Evolutionary conservation across 768 basidiomycete genomes (phyloP), one percentile per base, ranked within the genome.

Genomic region (Glaciozyma antarctica): DNA sequence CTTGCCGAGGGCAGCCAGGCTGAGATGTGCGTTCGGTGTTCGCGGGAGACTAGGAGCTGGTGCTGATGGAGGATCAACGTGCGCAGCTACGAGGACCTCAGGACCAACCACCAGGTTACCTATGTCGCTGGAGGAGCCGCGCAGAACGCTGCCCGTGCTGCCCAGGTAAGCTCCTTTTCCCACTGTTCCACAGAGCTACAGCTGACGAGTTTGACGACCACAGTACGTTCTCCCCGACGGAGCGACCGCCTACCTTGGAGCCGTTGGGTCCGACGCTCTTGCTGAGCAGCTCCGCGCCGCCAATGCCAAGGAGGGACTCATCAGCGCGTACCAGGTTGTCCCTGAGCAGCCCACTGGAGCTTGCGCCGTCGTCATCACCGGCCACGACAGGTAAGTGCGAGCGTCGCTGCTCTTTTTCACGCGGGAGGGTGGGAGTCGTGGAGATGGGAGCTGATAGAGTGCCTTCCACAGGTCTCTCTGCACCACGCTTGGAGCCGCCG

Each of bases 81-180:
- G 41, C 24, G 41, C 69, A 98, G 93, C 76, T 99, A 98, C 77
- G 87, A 88, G 5, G 91, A 98, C 72, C 77, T 97, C 68, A 83
- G 87, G 54, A 82, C 82, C 65, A 81, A 90, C 65, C 75, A 88
- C 77, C 73, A 86, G 66, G 83, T 90, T 59, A 86, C 85, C 58
- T 99, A 92, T 74, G 93, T 98, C 60, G 94, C 95, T 60, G 95
- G 95, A 66, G 95, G 95, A 73, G 94, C 95, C 34, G 85, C 90
- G 34, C 95, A 99, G 77, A 99, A 99, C 75, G 85, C 93, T 74
- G 93, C 94, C 63, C 88, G 95, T 58, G 93, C 86, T 70, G 95
- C 94, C 72, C 92, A 95, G 53, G 94, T 95, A 77, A 66, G 90
- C 78, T 56, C 28, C 8, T 13, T 28, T 7, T 34, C 22, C 78